Evolutionary conservation across 306 rosid genomes (phyloP).

Genomic region (Rosa persica): DNA sequence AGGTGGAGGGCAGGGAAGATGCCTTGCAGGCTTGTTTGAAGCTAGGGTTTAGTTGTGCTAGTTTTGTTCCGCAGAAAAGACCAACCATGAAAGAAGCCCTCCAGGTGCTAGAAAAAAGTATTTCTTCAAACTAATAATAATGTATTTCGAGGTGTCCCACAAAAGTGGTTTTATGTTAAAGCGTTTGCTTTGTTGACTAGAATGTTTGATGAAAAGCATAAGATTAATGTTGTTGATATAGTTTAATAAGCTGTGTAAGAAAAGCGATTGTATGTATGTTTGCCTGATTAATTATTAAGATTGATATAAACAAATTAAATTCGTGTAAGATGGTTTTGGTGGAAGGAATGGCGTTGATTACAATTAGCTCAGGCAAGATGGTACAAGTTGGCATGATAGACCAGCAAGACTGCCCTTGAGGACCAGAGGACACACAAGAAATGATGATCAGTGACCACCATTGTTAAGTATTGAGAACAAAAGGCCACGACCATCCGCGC

Average conservation of each 20-base stretch:
- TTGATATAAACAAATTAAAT: slow-evolving; percentile 11
- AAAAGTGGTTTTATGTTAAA: slow-evolving; percentile 18
- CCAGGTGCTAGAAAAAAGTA: slow-evolving; percentile 54
- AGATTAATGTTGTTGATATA: slow-evolving; percentile 15
- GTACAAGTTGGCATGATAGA: too few species aligned
- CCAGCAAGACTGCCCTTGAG: too few species aligned
- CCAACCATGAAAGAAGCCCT: slow-evolving; percentile 83
- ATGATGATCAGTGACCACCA: too few species aligned
- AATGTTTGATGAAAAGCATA: slow-evolving; percentile 24
- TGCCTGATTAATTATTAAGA: neutral
- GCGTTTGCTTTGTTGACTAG: slow-evolving; percentile 33
- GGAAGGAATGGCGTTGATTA: too few species aligned
- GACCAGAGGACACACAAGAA: too few species aligned
- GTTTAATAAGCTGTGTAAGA: slow-evolving; percentile 20
- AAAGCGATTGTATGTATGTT: slow-evolving; percentile 24
- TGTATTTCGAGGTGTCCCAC: slow-evolving; percentile 24
- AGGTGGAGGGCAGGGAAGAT: slow-evolving; percentile 61
- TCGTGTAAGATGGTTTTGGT: neutral
- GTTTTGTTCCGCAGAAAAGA: slow-evolving; percentile 68
- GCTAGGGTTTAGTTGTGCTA: slow-evolving; percentile 70
- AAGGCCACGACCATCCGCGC: too few species aligned
- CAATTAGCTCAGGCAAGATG: too few species aligned
- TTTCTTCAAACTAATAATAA: slow-evolving; percentile 21
- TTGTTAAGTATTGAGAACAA: too few species aligned
- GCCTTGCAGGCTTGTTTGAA: slow-evolving; percentile 51